A percentile compares a stretch with the other conserved stretches of the same genome.
These are phyloP conservation scores for Salix koriyanagi DNA, from an alignment of 345 rosid species.

Conservation along the genomic window DNA sequence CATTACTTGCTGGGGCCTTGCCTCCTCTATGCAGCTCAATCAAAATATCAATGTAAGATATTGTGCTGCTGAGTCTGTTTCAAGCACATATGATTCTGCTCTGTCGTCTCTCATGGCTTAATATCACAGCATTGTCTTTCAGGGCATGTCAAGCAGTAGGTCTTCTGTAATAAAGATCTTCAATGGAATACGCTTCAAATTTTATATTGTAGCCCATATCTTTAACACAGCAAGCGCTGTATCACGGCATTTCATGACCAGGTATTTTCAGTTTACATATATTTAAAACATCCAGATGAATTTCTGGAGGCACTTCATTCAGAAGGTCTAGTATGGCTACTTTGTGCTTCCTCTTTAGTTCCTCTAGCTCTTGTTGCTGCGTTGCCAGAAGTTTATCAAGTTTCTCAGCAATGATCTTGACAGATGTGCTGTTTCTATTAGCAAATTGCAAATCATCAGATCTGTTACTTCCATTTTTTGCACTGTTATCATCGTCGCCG, in stretches of 20 bases:
- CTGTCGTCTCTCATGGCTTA: background rate
- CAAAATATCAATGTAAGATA: background rate
- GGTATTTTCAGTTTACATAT: slow-evolving; percentile 40
- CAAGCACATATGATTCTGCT: background rate
- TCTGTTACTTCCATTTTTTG: background rate
- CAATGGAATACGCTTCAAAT: background rate
- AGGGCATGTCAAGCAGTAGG: background rate
- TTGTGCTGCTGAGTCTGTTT: slow-evolving; percentile 1
- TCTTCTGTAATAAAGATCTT: background rate
- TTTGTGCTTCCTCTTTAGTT: slow-evolving; percentile 57
- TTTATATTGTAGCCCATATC: background rate
- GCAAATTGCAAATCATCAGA: background rate
- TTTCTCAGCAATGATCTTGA: slow-evolving; percentile 36
- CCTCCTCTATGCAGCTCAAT: slow-evolving; percentile 11
- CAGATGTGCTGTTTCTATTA: slow-evolving; percentile 4
- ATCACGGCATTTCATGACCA: slow-evolving; percentile 2
- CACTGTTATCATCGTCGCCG: slow-evolving; percentile 8
- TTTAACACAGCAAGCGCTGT: background rate
- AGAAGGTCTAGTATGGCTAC: slow-evolving; percentile 49
- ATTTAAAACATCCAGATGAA: slow-evolving; percentile 40
- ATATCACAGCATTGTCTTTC: background rate
- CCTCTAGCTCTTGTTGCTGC: slow-evolving; percentile 69
- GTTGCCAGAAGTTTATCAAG: slow-evolving; percentile 54
- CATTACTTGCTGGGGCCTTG: background rate
- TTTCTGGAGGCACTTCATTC: slow-evolving; percentile 54